Conservation (phyloP, 208 protist genomes). For the Trypanosoma avium region DNA sequence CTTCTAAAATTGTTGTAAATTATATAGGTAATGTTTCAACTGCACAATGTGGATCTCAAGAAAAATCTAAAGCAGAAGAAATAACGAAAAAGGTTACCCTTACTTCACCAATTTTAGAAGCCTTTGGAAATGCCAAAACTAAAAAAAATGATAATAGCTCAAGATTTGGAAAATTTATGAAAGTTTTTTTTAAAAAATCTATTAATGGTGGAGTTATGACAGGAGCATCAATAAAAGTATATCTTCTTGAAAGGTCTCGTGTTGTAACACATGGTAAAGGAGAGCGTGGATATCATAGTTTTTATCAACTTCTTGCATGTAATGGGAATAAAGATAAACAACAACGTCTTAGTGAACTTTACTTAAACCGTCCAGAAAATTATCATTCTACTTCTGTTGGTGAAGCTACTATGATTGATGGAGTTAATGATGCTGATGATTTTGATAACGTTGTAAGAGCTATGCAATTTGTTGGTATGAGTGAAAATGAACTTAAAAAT, state of each 20-base stretch:
- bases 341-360: conserved; percentile 3
- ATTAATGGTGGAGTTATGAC: conserved; percentile 17
- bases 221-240: conserved; percentile 36
- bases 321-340: conserved; percentile 12
- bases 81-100: conserved; percentile 34
- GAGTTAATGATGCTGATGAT: conserved; percentile 39
- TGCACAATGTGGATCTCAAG: conserved; percentile 10
- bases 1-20: conserved; percentile 38
- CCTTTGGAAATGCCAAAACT: conserved; percentile 65
- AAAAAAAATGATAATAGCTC: conserved; percentile 55
- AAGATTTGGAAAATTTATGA: conserved; percentile 61
- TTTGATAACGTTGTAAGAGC: conserved; percentile 27
- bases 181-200: conserved; percentile 31
- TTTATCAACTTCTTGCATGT: conserved; percentile 73
- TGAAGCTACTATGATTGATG: conserved; percentile 30
- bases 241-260: conserved; percentile 55
- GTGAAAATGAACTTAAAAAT: conserved; percentile 41
- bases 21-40: conserved; percentile 38
- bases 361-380: conserved; percentile 18
- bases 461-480: conserved; percentile 38
- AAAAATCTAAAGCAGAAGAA: conserved; percentile 11
- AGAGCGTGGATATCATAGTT: conserved; percentile 88
- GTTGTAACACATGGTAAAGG: conserved; percentile 45
- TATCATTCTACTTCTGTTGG: conserved; percentile 52
- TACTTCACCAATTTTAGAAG: conserved; percentile 45